Percentiles rank a stretch among this genome's conserved stretches.
phyloP scores from a whole-genome alignment of 2,329 filamentous ascomycete species.

The Coniochaeta ligniaria region DNA sequence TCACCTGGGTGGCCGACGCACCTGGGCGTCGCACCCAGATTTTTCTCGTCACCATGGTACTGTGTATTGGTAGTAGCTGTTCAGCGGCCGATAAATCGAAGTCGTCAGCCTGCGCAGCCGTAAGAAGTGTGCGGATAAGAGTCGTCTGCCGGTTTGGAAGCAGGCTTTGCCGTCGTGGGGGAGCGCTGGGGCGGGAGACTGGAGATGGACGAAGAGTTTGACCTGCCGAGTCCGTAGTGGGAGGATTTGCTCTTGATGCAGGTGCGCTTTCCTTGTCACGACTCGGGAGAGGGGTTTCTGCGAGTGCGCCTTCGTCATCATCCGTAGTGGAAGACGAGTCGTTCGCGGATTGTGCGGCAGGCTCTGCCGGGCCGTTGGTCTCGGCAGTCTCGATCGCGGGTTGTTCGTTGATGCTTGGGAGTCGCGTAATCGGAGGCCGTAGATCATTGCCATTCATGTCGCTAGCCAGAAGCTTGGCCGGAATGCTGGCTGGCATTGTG shows the following conservation, averaged over 20 bases:
- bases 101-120: slow-evolving; percentile 31
- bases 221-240: slow-evolving; percentile 8
- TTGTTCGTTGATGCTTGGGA: slow-evolving; percentile 26
- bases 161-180: slow-evolving; percentile 34
- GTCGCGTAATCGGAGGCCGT: slow-evolving; percentile 16
- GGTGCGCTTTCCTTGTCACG: background rate
- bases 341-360: background rate
- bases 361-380: background rate
- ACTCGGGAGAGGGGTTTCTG: background rate
- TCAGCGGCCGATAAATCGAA: slow-evolving; percentile 24
- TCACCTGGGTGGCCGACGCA: slow-evolving; percentile 80
- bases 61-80: slow-evolving; percentile 26
- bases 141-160: slow-evolving; percentile 35
- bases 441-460: slow-evolving; percentile 25
- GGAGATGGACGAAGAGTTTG: slow-evolving; percentile 17
- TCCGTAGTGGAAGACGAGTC: background rate
- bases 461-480: slow-evolving; percentile 11
- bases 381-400: slow-evolving; percentile 10
- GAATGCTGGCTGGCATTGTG: slow-evolving; percentile 5
- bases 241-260: background rate
- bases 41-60: slow-evolving; percentile 63
- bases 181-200: slow-evolving; percentile 12
- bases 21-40: slow-evolving; percentile 90
- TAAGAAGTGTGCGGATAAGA: slow-evolving; percentile 46
- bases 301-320: background rate